Conservation (phyloP, 306 rosid genomes). For the Dryas octopetala region DNA sequence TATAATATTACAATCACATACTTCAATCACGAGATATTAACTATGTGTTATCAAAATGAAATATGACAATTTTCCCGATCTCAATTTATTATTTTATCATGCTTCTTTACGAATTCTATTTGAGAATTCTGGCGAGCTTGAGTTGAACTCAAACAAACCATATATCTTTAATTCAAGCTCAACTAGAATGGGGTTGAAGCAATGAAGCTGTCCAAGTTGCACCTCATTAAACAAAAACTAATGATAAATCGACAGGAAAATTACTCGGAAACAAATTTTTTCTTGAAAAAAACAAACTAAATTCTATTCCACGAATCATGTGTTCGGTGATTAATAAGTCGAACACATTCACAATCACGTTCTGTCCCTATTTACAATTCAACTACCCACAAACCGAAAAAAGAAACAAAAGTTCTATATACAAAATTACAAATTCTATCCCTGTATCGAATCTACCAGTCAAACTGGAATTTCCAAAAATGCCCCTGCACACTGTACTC, state of each 20-base stretch:
- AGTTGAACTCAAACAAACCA: no score
- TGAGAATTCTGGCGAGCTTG: no score
- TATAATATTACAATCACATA: no score
- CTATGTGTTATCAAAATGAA: no score
- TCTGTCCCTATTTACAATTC: constrained; percentile 4
- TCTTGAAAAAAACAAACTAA: background rate
- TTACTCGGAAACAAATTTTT: background rate
- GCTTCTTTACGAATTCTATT: no score
- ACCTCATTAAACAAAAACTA: no score
- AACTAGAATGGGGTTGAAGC: no score
- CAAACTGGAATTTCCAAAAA: constrained; percentile 29
- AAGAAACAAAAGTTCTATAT: background rate
- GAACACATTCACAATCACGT: background rate
- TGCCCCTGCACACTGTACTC: background rate
- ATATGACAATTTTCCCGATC: no score
- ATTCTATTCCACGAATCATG: background rate
- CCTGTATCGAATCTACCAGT: constrained; percentile 25
- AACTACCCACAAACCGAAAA: background rate
- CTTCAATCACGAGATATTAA: no score
- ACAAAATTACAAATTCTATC: background rate
- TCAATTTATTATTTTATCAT: no score
- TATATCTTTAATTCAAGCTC: no score
- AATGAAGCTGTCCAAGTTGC: no score
- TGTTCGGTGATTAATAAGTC: constrained; percentile 6
- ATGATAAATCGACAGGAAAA: background rate